A percentile compares a stretch with the other conserved stretches of the same genome.
phyloP scores from a whole-genome alignment of 1,284 basidiomycete species.

The Malassezia nana region DNA sequence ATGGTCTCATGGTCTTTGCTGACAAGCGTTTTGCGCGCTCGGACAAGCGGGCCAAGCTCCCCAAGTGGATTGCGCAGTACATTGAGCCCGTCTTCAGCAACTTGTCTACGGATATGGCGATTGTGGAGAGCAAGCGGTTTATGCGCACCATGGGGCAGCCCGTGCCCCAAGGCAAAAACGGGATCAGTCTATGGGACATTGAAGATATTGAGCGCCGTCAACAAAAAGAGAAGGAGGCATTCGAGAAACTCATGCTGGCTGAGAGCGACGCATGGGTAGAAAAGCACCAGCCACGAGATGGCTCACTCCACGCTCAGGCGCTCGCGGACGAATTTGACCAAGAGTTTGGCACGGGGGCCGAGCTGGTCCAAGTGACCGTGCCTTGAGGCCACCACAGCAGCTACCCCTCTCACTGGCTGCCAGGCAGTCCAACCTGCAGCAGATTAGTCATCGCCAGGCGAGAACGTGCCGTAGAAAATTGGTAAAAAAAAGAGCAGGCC shows the following conservation, averaged over 20 bases:
- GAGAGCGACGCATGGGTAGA: conserved; percentile 25
- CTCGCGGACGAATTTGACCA: conserved; percentile 34
- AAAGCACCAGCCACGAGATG: conserved; percentile 17
- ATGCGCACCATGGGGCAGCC: conserved; percentile 97
- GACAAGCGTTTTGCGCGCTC: conserved; percentile 90
- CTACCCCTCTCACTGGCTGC: background rate
- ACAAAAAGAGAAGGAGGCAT: conserved; percentile 59
- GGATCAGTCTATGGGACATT: conserved; percentile 84
- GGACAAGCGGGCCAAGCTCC: conserved; percentile 92
- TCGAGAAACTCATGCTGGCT: conserved; percentile 35
- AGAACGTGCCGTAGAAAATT: conserved; percentile 14
- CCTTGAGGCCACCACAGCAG: background rate
- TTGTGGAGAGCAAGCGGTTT: conserved; percentile 89
- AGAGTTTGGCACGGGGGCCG: conserved; percentile 25
- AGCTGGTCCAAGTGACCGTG: conserved; percentile 5
- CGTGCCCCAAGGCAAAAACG: conserved; percentile 74
- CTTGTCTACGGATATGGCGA: conserved; percentile 94
- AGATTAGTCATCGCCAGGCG: conserved; percentile 11
- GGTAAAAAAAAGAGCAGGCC: conserved; percentile 12
- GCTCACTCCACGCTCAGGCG: background rate
- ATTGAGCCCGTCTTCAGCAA: conserved; percentile 88
- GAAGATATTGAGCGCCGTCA: conserved; percentile 73
- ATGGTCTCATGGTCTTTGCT: conserved; percentile 98
- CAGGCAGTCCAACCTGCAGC: background rate
- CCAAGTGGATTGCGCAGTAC: conserved; percentile 98